Conservation (phyloP, 192 early-diverging fungal genomes). For the Entophlyctis luteolus region DNA sequence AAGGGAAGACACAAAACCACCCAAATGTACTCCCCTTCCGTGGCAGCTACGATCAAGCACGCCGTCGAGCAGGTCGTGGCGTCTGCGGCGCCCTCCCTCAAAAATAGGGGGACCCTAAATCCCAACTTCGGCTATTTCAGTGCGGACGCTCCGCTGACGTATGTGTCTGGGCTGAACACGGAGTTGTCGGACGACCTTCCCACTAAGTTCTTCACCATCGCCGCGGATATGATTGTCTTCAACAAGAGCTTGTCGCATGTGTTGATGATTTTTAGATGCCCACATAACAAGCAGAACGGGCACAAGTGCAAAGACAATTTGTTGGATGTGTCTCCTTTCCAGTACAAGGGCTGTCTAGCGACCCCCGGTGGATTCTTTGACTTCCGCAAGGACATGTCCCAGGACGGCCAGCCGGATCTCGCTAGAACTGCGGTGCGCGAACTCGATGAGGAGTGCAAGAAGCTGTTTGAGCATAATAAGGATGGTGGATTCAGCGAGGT, state of each 20-base stretch:
- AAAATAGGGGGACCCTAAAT: constrained; percentile 10
- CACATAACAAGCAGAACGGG: neutral
- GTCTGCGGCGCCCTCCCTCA: neutral
- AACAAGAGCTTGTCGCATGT: neutral
- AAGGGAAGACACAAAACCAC: no score
- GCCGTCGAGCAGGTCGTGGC: no score
- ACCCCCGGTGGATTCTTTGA: constrained; percentile 20
- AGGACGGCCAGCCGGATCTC: constrained; percentile 2
- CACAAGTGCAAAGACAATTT: neutral
- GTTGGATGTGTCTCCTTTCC: neutral
- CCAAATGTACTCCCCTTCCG: no score
- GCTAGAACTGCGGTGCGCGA: neutral
- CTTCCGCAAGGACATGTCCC: neutral
- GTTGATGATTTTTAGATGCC: constrained; percentile 12
- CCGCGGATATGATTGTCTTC: constrained; percentile 14
- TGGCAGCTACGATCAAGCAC: no score
- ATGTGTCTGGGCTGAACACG: no score
- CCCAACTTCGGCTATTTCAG: neutral
- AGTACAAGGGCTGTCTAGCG: constrained; percentile 27
- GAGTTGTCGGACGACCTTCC: neutral
- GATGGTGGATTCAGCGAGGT: neutral
- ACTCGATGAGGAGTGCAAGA: constrained; percentile 2
- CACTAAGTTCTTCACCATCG: constrained; percentile 10
- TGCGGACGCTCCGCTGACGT: no score
- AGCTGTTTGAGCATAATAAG: neutral